Evolutionary conservation across 2,329 filamentous ascomycete species (phyloP), one percentile per base, ranked within the genome.

Genomic region (Ceratocystis eucalypticola): DNA sequence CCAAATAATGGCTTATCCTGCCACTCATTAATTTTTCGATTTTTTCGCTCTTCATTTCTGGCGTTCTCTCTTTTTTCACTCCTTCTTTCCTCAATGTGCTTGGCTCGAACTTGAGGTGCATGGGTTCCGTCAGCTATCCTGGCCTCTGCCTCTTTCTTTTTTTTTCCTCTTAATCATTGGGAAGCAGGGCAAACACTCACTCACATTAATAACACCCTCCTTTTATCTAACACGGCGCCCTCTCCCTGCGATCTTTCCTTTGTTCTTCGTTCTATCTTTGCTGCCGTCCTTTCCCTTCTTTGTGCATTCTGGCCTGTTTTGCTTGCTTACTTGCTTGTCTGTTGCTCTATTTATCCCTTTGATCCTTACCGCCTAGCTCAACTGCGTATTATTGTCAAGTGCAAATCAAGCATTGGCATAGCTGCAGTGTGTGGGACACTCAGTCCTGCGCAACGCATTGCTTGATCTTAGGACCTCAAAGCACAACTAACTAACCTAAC

Each of bases 141-240:
- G 53, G 25, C 53, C 53, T 57, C 50, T 53, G 46, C 46, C 48
- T 50, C 46, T 50, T n/a, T 22, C 46, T 50, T 50, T 50, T 50
- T 20, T 20, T n/a, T n/a, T n/a, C 46, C 7, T 50, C 22, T 22
- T 33, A 33, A 22, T 46, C 3, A 50, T 50, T 50, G 6, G 22
- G 20, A 22, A 50, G 46, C 46, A 7, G 22, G 20, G 46, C 6
- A 22, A 50, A 50, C 46, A 57, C 8, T 6, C 10, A 28, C 28
- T 30, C 53, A 57, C 30, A 30, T 57, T 57, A 33, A 20, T 10
- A 33, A 8, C 33, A 33, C 33, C 33, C 53, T 57, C 53, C 53
- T 57, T 57, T 57, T 57, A 57, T 57, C 53, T 33, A 33, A 57
- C 53, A 57, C 53, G 25, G 22, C 53, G 53, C 53, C 53, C 53